Percentiles rank a stretch among this genome's conserved stretches.
Conservation (phyloP, 1,284 basidiomycete genomes). For the Ceratobasidium sp. region DNA sequence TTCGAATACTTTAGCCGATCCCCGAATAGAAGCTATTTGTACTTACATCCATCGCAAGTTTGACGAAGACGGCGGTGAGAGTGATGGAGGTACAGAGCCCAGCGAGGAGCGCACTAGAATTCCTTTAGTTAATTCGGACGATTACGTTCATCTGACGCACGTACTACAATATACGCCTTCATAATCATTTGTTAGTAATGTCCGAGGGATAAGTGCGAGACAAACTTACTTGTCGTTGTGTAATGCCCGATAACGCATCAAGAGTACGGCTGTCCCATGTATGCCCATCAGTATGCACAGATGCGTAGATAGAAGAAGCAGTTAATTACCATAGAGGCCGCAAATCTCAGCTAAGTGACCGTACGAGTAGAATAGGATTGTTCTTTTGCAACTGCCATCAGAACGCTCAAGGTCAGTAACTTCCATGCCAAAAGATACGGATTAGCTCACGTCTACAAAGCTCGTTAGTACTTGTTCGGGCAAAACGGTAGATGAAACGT, state of each 20-base stretch:
- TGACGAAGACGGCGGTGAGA: neutral
- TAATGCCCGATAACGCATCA: slow-evolving; percentile 7
- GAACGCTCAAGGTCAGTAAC: neutral
- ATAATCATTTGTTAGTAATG: neutral
- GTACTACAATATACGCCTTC: slow-evolving; percentile 4
- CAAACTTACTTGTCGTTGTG: neutral
- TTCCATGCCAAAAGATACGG: too few species aligned
- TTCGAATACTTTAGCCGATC: neutral
- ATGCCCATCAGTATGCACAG: neutral
- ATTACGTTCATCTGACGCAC: too few species aligned
- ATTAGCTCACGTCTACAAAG: neutral
- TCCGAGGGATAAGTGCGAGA: neutral
- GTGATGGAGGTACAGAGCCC: neutral
- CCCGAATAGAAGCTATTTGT: too few species aligned
- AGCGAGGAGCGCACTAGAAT: neutral
- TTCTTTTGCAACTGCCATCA: neutral
- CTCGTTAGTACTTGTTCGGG: neutral
- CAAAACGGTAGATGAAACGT: neutral
- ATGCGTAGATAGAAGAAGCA: too few species aligned
- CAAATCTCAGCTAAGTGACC: neutral
- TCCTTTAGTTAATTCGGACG: too few species aligned
- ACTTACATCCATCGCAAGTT: slow-evolving; percentile 7
- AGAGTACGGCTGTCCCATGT: neutral
- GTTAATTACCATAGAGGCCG: neutral
- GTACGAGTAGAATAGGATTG: neutral